Evolutionary conservation across 208 protist species (phyloP), one percentile per base, ranked within the genome.

Genomic region (Zelonia costaricensis): DNA sequence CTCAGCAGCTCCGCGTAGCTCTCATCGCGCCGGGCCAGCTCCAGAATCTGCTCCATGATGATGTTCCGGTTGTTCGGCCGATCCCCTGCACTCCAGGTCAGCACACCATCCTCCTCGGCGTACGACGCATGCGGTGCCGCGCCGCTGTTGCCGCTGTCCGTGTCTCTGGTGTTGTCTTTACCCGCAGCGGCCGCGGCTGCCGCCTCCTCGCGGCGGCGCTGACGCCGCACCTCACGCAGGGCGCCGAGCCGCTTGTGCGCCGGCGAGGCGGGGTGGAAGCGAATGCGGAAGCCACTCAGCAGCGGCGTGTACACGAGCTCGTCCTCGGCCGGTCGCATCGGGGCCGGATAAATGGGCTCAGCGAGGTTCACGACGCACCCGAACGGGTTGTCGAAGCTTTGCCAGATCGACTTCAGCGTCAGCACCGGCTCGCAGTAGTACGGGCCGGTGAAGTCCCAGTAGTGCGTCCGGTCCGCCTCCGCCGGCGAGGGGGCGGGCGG

Each of bases 261-360:
- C 10, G 74, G 47, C 13, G 88, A 89, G 16, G 69, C 58, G 10
- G 76, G 72, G 68, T 82, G 78, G 60, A 92, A 92, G 28, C 82
- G 74, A 63, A 95, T 78, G 15, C 86, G 80, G 42, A 95, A 92
- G 20, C 88, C 88, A 64, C 83, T 91, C 52, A 95, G 77, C 49
- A 92, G 70, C 28, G 88, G 88, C 15, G 70, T 82, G 69, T 95
- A 95, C 39, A 90, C 84, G 8, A 95, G 70, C 58, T 74, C 67
- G 31, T 85, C 77, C 65, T 91, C 76, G 3, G 76, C 76, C 2
- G 73, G 53, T 39, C 84, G 83, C 83, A 92, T 88, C 3, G 65
- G 72, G 1, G 79, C 62, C 8, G 91, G 76, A 44, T 67, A 76
- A 46, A 79, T 79, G 13, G 80, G 76, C 38, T 77, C 75, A 0